A percentile compares a stretch with the other conserved stretches of the same genome.
phyloP scores from a whole-genome alignment of 2,329 filamentous ascomycete species.

The Aspergillus ibericus region DNA sequence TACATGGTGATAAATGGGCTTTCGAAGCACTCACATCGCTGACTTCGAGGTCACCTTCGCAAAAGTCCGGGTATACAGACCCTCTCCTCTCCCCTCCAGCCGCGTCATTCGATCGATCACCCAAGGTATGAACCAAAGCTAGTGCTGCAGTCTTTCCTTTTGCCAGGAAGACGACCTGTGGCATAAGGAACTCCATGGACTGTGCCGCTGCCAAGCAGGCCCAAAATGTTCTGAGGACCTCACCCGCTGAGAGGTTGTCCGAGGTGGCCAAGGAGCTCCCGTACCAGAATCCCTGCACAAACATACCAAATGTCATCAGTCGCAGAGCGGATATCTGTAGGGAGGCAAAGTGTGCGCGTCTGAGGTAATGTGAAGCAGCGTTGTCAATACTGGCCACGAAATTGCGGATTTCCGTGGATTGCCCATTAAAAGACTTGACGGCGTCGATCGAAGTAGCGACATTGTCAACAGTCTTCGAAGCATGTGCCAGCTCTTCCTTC shows the following conservation, averaged over 20 bases:
- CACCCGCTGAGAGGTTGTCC: slow-evolving; percentile 60
- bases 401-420: slow-evolving; percentile 65
- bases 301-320: slow-evolving; percentile 74
- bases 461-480: slow-evolving; percentile 69
- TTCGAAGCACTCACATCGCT: slow-evolving; percentile 54
- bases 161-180: slow-evolving; percentile 73
- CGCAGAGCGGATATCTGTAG: slow-evolving; percentile 72
- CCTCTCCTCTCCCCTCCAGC: slow-evolving; percentile 30
- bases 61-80: slow-evolving; percentile 41
- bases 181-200: slow-evolving; percentile 70
- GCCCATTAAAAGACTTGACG: slow-evolving; percentile 82
- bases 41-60: slow-evolving; percentile 68
- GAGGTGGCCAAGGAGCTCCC: slow-evolving; percentile 68
- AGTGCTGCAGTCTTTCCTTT: slow-evolving; percentile 76
- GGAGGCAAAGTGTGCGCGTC: slow-evolving; percentile 68
- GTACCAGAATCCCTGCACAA: slow-evolving; percentile 89
- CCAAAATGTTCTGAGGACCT: slow-evolving; percentile 83
- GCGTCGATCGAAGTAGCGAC: slow-evolving; percentile 75
- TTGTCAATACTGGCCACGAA: slow-evolving; percentile 60
- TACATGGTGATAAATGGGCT: not conserved
- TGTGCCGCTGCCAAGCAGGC: slow-evolving; percentile 74
- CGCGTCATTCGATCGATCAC: slow-evolving; percentile 23
- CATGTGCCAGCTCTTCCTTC: slow-evolving; percentile 64
- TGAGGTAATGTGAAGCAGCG: slow-evolving; percentile 64
- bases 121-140: slow-evolving; percentile 55